Evolutionary conservation across 2,329 filamentous ascomycete species (phyloP), one percentile per base, ranked within the genome.

Genomic region (Fusarium begoniae): DNA sequence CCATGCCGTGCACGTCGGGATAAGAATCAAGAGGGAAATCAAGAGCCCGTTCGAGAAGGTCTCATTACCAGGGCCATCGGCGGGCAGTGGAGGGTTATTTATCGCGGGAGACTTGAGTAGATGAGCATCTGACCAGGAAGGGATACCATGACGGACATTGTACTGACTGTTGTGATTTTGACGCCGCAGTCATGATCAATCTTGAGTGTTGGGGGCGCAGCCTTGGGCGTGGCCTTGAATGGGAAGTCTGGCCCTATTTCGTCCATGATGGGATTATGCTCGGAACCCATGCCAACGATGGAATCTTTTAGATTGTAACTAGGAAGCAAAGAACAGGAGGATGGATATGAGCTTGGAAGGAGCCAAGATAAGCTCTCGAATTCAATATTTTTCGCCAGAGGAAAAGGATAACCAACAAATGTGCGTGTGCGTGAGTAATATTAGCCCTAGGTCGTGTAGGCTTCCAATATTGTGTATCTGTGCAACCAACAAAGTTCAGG

Each of bases 1-100:
- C 85, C 92, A 94, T 69, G 94, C 89, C 10, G 35, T 48, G 43
- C 32, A 57, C 2, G n/a, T 57, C 14, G 60, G 60, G 26, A 48
- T 8, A 48, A 63, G 51, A 35, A 63, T 17, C 41, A 63, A 48
- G 60, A 63, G 60, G 26, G 60, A 63, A 41, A 63, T 48, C 18
- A 63, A 48, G 43, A 63, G 51, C 43, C 60, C 60, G n/a, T 63
- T 63, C 4, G 51, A 63, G 60, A 63, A 63, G 51, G 60, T 48
- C 26, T 63, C 51, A 41, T 63, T 63, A 28, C 60, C 60, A n/a
- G 60, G 60, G 51, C 60, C 60, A 57, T 63, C 60, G 35, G 60
- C 60, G 18, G 60, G 60, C 26, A 63, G 41, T 35, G 60, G 60
- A 28, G 51, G 51, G 41, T 63, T 63, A 5, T 63, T 57, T 8